phyloP scores from a whole-genome alignment of 1,139 yeast species.

The Debaryomyces coudertii region DNA sequence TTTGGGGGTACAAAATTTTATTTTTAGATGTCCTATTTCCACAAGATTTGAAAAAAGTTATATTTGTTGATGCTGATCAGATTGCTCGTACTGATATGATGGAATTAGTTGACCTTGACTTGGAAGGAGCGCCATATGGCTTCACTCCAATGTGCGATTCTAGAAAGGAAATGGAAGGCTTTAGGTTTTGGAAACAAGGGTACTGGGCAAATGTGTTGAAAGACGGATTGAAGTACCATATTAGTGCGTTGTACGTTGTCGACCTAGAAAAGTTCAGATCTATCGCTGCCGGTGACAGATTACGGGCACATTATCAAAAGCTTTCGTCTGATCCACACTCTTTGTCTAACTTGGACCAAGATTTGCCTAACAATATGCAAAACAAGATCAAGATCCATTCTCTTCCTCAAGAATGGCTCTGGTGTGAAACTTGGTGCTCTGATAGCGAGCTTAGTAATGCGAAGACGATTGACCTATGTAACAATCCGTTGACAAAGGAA shows the following conservation, averaged over 20 bases:
- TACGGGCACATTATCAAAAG: conserved; percentile 86
- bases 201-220: conserved; percentile 77
- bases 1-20: conserved; percentile 87
- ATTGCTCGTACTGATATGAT: conserved; percentile 73
- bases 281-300: conserved; percentile 71
- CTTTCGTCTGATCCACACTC: conserved; percentile 80
- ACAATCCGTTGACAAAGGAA: conserved; percentile 80
- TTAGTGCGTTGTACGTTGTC: conserved; percentile 82
- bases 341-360: conserved; percentile 84
- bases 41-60: conserved; percentile 67
- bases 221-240: conserved; percentile 69
- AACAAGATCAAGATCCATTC: conserved; percentile 65
- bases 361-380: conserved; percentile 86
- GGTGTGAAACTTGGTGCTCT: conserved; percentile 96
- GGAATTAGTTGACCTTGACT: conserved; percentile 65
- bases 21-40: conserved; percentile 90
- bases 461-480: conserved; percentile 80
- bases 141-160: conserved; percentile 90
- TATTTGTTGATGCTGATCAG: conserved; percentile 87
- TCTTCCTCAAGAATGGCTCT: conserved; percentile 80
- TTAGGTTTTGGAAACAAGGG: conserved; percentile 90
- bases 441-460: conserved; percentile 62
- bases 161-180: conserved; percentile 79
- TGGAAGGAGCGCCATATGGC: conserved; percentile 81
- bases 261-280: conserved; percentile 70